Evolutionary conservation across 1,139 yeast genomes (phyloP), one percentile per base, ranked within the genome.

Genomic region (Suhomyces chickasaworum): DNA sequence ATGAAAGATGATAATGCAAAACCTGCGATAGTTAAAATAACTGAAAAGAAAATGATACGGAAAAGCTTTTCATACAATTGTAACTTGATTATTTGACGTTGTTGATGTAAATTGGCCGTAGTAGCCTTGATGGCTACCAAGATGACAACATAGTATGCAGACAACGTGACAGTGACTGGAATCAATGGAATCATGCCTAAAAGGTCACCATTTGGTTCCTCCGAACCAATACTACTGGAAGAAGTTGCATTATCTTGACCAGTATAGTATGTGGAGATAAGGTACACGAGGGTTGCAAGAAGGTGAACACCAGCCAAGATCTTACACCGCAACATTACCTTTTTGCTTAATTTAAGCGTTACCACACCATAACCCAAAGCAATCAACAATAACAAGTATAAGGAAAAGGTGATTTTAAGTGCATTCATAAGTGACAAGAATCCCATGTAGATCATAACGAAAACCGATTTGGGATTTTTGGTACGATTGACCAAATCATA

Each of bases 291-390:
- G 7, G 89, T 80, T 39, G 88, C 78, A 16, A 78, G 67, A 61
- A 89, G 91, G 60, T 89, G 95, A 23, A 80, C 69, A 0, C 71
- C 85, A 1, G 96, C 89, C 46, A 90, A 77, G 15, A 89, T 73
- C 61, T 89, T 86, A 65, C 96, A 86, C 63, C 80, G 83, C 59
- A 84, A 74, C 97, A 95, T 90, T 38, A 80, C 64, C 50, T 79
- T 81, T 62, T 81, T 81, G 44, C 90, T 89, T 51, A 95, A 77
- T 55, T 90, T 86, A 43, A 96, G 89, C 52, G 79, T 79, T 34
- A 95, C 99, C 45, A 95, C 93, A 50, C 99, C 97, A 66, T 91
- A 95, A 29, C 99, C 99, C 55, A 91, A 73, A 15, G 96, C 80
- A 49, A 95, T 93, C 57, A 91, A 85, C 52, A 93, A 75, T 47